These are phyloP conservation scores for Botrytis sinoallii DNA, from an alignment of 2,329 filamentous ascomycete genomes.

Conservation along the genomic window DNA sequence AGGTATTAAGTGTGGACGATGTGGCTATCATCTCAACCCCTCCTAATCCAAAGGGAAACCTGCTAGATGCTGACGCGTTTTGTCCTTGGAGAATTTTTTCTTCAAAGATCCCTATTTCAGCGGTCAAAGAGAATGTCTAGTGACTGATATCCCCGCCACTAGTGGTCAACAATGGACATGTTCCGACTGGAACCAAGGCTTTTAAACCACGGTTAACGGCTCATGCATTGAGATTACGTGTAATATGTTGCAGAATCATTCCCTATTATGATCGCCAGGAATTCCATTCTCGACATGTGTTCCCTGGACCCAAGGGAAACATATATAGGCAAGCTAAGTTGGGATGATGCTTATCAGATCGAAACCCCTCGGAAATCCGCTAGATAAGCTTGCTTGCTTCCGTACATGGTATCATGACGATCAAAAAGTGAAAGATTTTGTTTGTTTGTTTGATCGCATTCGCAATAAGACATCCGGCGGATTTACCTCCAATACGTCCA, in stretches of 20 bases:
- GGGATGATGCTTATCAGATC: slow-evolving; percentile 11
- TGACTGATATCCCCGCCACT: slow-evolving; percentile 2
- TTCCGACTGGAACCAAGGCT: slow-evolving; percentile 3
- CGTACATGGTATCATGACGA: neutral
- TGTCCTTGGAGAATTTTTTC: neutral
- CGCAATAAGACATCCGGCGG: neutral
- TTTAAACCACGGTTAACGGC: neutral
- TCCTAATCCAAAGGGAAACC: neutral
- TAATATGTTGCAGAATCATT: neutral
- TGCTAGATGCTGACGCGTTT: slow-evolving; percentile 8
- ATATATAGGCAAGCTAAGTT: neutral
- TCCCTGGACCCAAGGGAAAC: neutral
- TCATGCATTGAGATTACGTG: slow-evolving; percentile 14
- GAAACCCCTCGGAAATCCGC: neutral
- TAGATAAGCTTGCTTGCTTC: neutral
- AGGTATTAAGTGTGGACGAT: neutral
- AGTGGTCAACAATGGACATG: neutral
- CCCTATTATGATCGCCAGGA: neutral
- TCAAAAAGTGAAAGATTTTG: neutral
- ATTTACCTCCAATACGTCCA: neutral
- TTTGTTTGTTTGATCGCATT: slow-evolving; percentile 3
- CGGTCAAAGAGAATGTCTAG: neutral
- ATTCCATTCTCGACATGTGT: neutral
- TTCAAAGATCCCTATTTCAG: neutral
- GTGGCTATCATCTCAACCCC: neutral